Conservation (phyloP, 1,284 basidiomycete genomes). For the Phaffia rhodozyma region DNA sequence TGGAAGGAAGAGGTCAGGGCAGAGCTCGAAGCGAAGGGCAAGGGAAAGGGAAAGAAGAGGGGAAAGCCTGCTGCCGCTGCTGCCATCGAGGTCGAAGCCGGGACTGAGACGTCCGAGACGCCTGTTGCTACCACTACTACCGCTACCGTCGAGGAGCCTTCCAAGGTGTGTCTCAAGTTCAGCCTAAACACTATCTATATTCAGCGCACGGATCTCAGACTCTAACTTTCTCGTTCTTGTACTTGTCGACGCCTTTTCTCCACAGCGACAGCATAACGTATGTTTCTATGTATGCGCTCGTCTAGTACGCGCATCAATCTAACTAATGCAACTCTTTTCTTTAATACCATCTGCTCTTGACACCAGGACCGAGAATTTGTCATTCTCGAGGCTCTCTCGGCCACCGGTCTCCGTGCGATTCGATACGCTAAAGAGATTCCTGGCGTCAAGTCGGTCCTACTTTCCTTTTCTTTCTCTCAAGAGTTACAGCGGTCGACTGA, state of each 20-base stretch:
- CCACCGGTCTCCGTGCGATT: conserved; percentile 89
- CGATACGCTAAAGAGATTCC: conserved; percentile 98
- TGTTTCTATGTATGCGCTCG: too few species aligned
- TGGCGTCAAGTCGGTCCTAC: conserved; percentile 53
- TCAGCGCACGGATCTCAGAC: too few species aligned
- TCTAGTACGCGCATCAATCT: too few species aligned
- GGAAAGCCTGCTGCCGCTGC: conserved; percentile 12
- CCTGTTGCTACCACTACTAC: neutral
- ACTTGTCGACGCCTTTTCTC: neutral
- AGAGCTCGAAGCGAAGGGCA: conserved; percentile 44
- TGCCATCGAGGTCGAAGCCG: neutral
- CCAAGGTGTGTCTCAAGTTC: neutral
- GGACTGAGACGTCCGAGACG: neutral
- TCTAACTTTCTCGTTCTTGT: too few species aligned
- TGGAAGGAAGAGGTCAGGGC: conserved; percentile 53
- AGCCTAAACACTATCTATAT: neutral
- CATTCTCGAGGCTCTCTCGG: conserved; percentile 88
- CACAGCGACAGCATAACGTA: neutral
- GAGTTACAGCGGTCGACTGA: neutral
- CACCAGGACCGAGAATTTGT: conserved; percentile 42
- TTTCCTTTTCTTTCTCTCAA: neutral
- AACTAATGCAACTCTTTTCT: too few species aligned
- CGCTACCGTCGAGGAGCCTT: neutral
- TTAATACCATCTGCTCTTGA: neutral
- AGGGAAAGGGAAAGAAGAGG: conserved; percentile 22